phyloP scores from a whole-genome alignment of 169 alveolate genomes.

The Ichthyophthirius multifiliis region DNA sequence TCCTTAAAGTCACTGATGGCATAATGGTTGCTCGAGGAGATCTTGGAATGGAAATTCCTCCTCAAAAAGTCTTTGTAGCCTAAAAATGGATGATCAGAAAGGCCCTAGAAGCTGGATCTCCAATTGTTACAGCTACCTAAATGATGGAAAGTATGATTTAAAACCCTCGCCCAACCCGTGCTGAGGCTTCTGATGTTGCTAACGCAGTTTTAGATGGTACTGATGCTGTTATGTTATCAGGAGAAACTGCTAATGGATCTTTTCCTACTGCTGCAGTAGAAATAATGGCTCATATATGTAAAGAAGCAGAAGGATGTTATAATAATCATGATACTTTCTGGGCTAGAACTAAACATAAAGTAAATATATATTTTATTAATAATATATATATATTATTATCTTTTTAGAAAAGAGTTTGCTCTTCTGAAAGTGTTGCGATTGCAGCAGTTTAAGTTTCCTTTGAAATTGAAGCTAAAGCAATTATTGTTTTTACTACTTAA shows the following conservation, averaged over 20 bases:
- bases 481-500: conserved; percentile 95
- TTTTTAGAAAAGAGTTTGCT: conserved; percentile 67
- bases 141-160: conserved; percentile 97
- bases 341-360: conserved; percentile 58
- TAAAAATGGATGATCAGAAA: conserved; percentile 69
- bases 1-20: conserved; percentile 95
- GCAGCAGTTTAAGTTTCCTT: conserved; percentile 90
- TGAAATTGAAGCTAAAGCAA: conserved; percentile 86
- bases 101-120: conserved; percentile 90
- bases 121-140: conserved; percentile 98
- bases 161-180: conserved; percentile 98
- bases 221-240: conserved; percentile 96
- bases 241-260: conserved; percentile 91
- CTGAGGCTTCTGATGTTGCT: conserved; percentile 99
- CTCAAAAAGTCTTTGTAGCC: conserved; percentile 91
- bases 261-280: conserved; percentile 84
- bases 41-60: conserved; percentile 98
- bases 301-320: conserved; percentile 87
- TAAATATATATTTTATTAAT: conserved; percentile 76
- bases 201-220: conserved; percentile 99
- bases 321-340: conserved; percentile 86
- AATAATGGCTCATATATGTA: conserved; percentile 85
- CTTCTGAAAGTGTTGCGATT: conserved; percentile 88
- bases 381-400: conserved; percentile 59
- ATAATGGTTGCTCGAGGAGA: conserved; percentile 99